These are phyloP conservation scores for Chlamydomonas sp. DNA, from an alignment of 139 green algal species.

Conservation along the genomic window DNA sequence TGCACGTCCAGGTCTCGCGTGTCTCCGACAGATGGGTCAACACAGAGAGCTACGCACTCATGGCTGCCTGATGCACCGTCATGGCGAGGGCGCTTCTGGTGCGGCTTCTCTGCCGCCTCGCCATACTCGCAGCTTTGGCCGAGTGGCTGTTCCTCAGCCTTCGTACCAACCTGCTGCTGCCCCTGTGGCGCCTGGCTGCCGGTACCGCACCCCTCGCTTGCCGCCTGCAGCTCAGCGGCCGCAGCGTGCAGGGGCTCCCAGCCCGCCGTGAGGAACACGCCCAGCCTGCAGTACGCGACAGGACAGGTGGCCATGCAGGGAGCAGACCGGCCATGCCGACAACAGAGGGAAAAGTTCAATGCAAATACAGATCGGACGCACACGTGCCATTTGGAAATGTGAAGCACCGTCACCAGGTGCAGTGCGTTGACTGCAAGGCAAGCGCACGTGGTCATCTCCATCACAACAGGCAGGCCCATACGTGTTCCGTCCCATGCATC, in stretches of 20 bases:
- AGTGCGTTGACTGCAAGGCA: neutral
- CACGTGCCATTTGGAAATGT: neutral
- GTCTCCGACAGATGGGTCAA: too few relatives aligned
- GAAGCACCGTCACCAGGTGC: neutral
- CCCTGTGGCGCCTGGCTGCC: too few relatives aligned
- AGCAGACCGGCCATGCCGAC: neutral
- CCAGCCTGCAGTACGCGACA: neutral
- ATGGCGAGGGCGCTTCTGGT: too few relatives aligned
- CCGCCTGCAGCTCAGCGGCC: neutral
- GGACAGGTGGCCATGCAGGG: neutral
- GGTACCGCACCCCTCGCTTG: neutral
- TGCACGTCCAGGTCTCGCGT: too few relatives aligned
- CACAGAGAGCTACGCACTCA: too few relatives aligned
- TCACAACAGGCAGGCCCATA: neutral
- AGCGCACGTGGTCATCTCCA: neutral
- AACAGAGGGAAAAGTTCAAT: too few relatives aligned
- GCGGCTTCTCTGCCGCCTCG: too few relatives aligned
- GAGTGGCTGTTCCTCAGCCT: too few relatives aligned
- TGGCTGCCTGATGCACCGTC: too few relatives aligned
- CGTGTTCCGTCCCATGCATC: neutral
- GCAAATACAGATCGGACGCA: too few relatives aligned
- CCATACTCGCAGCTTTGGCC: too few relatives aligned
- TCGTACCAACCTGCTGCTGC: too few relatives aligned
- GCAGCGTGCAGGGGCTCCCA: conserved; percentile 51
- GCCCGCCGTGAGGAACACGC: conserved; percentile 57